phyloP scores from a whole-genome alignment of 768 basidiomycete species.

The Lentinula boryana region DNA sequence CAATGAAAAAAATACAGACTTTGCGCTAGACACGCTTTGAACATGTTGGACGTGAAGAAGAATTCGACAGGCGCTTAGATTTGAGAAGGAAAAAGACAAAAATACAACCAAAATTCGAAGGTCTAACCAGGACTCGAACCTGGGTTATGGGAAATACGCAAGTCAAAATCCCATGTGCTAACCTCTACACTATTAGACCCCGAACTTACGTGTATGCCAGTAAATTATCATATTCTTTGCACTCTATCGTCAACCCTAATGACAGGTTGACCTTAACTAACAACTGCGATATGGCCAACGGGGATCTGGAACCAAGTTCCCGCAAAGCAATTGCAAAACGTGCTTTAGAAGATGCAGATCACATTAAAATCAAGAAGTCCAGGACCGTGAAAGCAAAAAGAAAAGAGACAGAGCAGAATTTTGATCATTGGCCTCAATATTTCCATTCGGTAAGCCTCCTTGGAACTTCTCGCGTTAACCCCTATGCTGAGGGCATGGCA shows the following conservation, averaged over 20 bases:
- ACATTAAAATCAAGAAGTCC: background rate
- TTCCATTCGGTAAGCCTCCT: background rate
- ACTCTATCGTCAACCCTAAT: no score
- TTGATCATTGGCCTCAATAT: conserved; percentile 1
- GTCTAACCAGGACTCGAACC: conserved; percentile 7
- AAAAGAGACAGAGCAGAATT: background rate
- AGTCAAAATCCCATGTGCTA: background rate
- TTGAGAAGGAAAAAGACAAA: background rate
- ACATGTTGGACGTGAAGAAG: conserved; percentile 15
- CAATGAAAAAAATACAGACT: conserved; percentile 12
- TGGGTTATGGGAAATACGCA: conserved; percentile 2
- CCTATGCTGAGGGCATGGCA: background rate
- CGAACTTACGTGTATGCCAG: background rate
- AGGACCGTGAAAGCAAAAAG: background rate
- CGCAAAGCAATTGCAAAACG: background rate
- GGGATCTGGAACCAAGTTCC: background rate
- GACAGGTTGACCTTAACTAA: no score
- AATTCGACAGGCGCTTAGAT: background rate
- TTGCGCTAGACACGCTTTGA: conserved; percentile 23
- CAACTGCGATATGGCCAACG: background rate
- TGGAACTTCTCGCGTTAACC: background rate
- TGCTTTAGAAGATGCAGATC: background rate
- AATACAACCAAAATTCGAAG: background rate
- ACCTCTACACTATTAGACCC: background rate
- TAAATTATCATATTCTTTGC: no score